phyloP scores from a whole-genome alignment of 2,329 filamentous ascomycete species.

The Dactylellina drechsleri region DNA sequence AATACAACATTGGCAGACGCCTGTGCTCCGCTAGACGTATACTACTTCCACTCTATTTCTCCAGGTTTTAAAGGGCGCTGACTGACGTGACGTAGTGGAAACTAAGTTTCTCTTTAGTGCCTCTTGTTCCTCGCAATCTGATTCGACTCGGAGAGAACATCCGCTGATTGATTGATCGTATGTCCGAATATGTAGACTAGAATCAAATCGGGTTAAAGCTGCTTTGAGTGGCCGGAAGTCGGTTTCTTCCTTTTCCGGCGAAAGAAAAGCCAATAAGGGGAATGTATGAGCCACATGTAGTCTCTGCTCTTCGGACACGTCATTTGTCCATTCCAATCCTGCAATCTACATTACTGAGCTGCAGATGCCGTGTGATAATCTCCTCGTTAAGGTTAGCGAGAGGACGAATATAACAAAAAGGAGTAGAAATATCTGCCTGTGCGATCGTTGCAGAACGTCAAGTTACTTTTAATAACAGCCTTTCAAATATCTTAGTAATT shows the following conservation, averaged over 20 bases:
- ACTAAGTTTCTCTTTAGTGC: neutral
- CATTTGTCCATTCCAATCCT: conserved; percentile 17
- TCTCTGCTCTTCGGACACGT: neutral
- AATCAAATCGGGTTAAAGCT: neutral
- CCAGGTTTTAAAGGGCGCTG: neutral
- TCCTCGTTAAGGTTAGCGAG: conserved; percentile 1
- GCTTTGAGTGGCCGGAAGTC: too few species aligned
- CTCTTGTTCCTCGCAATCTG: conserved; percentile 5
- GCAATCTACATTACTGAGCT: too few species aligned
- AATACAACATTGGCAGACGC: too few species aligned
- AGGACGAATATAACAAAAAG: neutral
- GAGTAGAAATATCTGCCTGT: neutral
- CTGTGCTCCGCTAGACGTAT: too few species aligned
- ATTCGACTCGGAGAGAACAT: conserved; percentile 28
- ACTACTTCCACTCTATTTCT: neutral
- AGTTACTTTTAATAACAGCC: too few species aligned
- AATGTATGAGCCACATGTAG: too few species aligned
- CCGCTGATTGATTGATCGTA: conserved; percentile 13
- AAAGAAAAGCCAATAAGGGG: too few species aligned
- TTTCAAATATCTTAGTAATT: too few species aligned
- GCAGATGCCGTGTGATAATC: conserved; percentile 14
- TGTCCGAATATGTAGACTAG: conserved; percentile 12
- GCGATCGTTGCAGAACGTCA: too few species aligned
- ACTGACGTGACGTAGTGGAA: neutral
- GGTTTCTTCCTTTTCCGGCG: too few species aligned